These are phyloP conservation scores for Lasiodiplodia sp. DNA, from an alignment of 2,329 filamentous ascomycete species.

Conservation along the genomic window DNA sequence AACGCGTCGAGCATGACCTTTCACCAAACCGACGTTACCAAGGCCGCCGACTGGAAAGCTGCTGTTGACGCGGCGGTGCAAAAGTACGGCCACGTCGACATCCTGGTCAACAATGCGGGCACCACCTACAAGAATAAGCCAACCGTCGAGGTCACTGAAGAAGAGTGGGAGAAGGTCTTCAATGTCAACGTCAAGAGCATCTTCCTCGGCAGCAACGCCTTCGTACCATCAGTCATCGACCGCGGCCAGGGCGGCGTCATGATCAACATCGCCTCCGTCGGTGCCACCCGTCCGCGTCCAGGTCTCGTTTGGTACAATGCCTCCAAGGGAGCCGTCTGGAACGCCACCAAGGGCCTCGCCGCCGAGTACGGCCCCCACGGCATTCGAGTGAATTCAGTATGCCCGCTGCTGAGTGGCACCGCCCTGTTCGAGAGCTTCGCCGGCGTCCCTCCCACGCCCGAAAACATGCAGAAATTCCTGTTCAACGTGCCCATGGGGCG, in stretches of 20 bases:
- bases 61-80: conserved; percentile 61
- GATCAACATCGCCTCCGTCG: conserved; percentile 72
- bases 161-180: conserved; percentile 72
- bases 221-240: conserved; percentile 67
- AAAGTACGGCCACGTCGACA: conserved; percentile 64
- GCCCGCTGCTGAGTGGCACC: conserved; percentile 72
- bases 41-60: conserved; percentile 58
- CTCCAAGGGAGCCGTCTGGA: conserved; percentile 70
- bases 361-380: conserved; percentile 76
- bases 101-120: conserved; percentile 68
- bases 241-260: conserved; percentile 66
- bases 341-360: conserved; percentile 71
- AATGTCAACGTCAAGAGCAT: conserved; percentile 74
- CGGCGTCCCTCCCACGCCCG: conserved; percentile 65
- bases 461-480: conserved; percentile 60
- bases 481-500: conserved; percentile 65
- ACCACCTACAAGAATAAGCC: conserved; percentile 62
- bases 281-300: conserved; percentile 66
- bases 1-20: conserved; percentile 44
- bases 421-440: conserved; percentile 67
- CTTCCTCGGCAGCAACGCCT: conserved; percentile 65
- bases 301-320: conserved; percentile 75
- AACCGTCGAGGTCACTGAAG: conserved; percentile 68
- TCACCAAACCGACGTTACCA: conserved; percentile 61
- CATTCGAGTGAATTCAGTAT: conserved; percentile 77